These are phyloP conservation scores for Lachnellula willkommii DNA, from an alignment of 2,329 filamentous ascomycete species.

Conservation along the genomic window DNA sequence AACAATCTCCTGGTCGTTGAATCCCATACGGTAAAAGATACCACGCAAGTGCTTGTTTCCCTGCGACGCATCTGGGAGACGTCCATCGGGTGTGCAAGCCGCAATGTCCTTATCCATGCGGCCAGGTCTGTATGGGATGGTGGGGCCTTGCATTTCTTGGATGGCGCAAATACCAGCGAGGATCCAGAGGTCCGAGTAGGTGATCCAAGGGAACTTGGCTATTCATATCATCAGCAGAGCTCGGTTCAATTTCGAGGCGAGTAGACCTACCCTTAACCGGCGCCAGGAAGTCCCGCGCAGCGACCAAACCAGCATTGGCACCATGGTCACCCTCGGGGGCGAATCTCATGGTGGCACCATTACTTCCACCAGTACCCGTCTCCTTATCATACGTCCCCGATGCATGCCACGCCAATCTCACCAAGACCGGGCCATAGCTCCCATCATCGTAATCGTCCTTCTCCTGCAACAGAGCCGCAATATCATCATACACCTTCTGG, in stretches of 20 bases:
- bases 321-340: constrained; percentile 82
- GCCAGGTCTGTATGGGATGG: constrained; percentile 83
- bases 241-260: not conserved
- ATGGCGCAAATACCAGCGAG: constrained; percentile 78
- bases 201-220: constrained; percentile 89
- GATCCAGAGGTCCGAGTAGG: constrained; percentile 96
- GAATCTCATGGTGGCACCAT: constrained; percentile 97
- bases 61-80: constrained; percentile 77
- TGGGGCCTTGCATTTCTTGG: constrained; percentile 91
- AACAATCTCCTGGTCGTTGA: constrained; percentile 95
- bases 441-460: constrained; percentile 95
- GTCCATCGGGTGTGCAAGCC: constrained; percentile 90
- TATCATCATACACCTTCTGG: constrained; percentile 88
- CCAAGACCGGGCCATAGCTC: constrained; percentile 85
- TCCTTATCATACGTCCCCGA: constrained; percentile 87
- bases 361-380: constrained; percentile 86
- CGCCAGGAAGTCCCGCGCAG: constrained; percentile 87
- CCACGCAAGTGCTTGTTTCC: constrained; percentile 74
- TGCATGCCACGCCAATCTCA: constrained; percentile 90
- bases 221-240: constrained; percentile 16
- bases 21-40: constrained; percentile 97
- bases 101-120: constrained; percentile 72
- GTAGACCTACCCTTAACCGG: constrained; percentile 68
- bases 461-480: constrained; percentile 75
- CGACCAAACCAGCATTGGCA: constrained; percentile 84